Conservation (phyloP, 148 eudicot genomes). For the Arctostaphylos glauca region DNA sequence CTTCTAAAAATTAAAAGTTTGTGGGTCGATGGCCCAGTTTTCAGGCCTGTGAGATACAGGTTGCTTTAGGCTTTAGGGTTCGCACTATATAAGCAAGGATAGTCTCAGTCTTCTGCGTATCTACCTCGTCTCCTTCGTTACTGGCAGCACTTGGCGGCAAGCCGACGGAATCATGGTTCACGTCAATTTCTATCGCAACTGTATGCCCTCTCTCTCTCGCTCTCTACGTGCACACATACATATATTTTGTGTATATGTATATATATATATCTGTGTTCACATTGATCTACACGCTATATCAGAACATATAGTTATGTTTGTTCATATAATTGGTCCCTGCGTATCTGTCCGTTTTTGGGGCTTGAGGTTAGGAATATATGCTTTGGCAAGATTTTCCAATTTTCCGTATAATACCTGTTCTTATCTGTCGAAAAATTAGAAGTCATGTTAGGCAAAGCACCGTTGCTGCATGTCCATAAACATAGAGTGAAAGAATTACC, state of each 20-base stretch:
- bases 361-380: neutral
- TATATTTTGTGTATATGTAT: too few species aligned
- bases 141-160: conserved; percentile 5
- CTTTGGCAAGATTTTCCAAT: neutral
- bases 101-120: neutral
- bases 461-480: neutral
- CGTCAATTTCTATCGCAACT: conserved; percentile 17
- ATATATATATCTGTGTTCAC: too few species aligned
- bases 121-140: neutral
- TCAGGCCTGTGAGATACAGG: neutral
- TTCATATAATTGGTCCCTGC: too few species aligned
- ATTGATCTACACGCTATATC: too few species aligned
- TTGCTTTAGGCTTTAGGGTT: neutral
- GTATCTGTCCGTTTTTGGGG: neutral
- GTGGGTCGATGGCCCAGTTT: neutral
- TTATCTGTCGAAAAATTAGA: neutral
- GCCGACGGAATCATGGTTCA: conserved; percentile 18
- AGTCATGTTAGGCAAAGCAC: neutral
- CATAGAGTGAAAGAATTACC: neutral
- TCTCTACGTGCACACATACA: neutral
- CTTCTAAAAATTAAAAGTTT: neutral
- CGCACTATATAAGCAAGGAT: neutral
- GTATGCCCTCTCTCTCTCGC: neutral
- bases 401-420: neutral
- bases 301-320: too few species aligned